A percentile compares a stretch with the other conserved stretches of the same genome.
phyloP scores from a whole-genome alignment of 768 basidiomycete species.

The Lactarius sp. region DNA sequence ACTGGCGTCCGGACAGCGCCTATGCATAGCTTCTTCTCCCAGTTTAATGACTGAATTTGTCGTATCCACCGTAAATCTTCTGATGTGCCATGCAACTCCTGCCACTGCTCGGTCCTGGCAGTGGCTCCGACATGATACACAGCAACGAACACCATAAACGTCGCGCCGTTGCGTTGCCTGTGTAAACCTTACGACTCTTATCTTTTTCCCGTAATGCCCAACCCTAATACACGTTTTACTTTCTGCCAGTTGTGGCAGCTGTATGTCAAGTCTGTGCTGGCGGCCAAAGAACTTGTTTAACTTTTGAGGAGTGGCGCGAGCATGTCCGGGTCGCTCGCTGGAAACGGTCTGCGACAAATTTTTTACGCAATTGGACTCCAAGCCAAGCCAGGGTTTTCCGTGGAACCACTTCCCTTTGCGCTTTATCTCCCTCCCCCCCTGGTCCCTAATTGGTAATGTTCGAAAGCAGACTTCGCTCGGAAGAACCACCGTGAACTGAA shows the following conservation, averaged over 20 bases:
- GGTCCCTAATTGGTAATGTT: constrained; percentile 6
- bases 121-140: background rate
- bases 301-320: background rate
- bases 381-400: background rate
- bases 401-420: background rate
- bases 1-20: background rate
- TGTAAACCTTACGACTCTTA: background rate
- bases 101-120: background rate
- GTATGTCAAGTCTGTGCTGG: background rate
- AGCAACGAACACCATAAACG: background rate
- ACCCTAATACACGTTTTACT: constrained; percentile 13
- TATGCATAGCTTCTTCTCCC: background rate
- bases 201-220: background rate
- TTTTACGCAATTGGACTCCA: too few species aligned
- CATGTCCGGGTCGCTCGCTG: constrained; percentile 1
- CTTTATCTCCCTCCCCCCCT: constrained; percentile 5
- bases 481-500: background rate
- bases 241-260: constrained; percentile 1
- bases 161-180: background rate
- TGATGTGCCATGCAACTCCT: background rate
- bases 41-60: background rate
- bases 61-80: background rate
- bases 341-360: background rate
- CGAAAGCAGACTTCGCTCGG: constrained; percentile 9
- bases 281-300: background rate